Percentiles rank a stretch among this genome's conserved stretches.
Evolutionary conservation across 176 grass and related monocot genomes (phyloP).

Genomic region (Bonia amplexicaulis): DNA sequence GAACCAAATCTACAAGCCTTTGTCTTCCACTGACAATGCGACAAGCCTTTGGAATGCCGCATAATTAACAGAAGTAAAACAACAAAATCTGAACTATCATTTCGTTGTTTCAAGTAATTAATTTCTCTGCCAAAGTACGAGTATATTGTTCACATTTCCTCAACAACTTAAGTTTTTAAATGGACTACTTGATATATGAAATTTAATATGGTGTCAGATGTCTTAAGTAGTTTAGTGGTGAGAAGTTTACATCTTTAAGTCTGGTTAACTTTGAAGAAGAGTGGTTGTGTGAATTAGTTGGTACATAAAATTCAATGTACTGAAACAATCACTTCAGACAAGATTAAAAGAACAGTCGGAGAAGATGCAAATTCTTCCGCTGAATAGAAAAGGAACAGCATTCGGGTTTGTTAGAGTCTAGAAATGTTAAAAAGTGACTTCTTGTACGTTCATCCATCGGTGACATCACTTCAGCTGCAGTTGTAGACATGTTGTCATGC

Average conservation of each 20-base stretch:
- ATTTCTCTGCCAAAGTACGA: neutral
- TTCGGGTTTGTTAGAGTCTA: slow-evolving; percentile 10
- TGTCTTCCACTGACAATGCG: neutral
- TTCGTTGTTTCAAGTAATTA: neutral
- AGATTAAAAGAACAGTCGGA: slow-evolving; percentile 9
- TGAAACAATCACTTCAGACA: neutral
- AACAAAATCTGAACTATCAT: neutral
- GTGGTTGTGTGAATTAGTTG: neutral
- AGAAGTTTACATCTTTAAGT: neutral
- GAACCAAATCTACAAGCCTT: neutral
- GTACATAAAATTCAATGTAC: neutral
- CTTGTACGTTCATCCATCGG: slow-evolving; percentile 15
- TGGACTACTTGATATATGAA: neutral
- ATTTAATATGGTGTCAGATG: neutral
- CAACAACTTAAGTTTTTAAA: neutral
- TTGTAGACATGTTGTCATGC: neutral
- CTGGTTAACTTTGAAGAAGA: neutral
- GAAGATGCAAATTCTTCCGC: slow-evolving; percentile 45
- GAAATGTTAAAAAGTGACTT: slow-evolving; percentile 16
- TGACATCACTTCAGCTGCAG: slow-evolving; percentile 16
- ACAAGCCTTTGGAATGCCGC: neutral
- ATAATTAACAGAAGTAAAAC: neutral
- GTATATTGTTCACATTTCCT: neutral
- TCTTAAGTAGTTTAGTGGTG: neutral
- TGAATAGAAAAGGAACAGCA: slow-evolving; percentile 33